Evolutionary conservation across 2,329 filamentous ascomycete genomes (phyloP), one percentile per base, ranked within the genome.

Genomic region (Fusarium subtropicale): DNA sequence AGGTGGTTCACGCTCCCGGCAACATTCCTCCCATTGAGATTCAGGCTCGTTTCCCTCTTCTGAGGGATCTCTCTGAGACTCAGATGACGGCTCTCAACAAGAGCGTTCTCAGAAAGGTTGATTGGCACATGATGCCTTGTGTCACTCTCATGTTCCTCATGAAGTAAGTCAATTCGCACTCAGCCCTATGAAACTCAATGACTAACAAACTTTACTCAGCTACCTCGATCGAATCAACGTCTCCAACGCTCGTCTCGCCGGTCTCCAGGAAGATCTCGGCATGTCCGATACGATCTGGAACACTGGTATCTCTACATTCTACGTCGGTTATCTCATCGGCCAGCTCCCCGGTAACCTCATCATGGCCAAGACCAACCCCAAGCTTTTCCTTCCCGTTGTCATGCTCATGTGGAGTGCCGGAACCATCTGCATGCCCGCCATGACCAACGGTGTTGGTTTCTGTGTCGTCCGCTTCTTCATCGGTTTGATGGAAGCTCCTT

Each of bases 161-260:
- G 61, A 64, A 64, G 61, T 64, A 64, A 42, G 61, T 45, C 10
- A 3, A 2, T 3, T 0, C 8, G 0, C 16, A 4, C 11, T n/a
- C 10, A 7, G 26, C 5, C 5, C 13, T 30, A 42, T n/a, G 6
- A 28, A 22, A 12, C 5, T 18, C 26, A 38, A 22, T 16, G 1
- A n/a, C 45, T 58, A 33, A 64, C 24, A 7, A 16, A 16, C 20
- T n/a, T 8, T 11, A 16, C 24, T 31, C 26, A 85, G 83, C 72
- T 86, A 85, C 71, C 79, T 86, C 36, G 83, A 85, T 66, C 79
- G 83, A 51, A 84, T 83, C 42, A 86, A 86, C 65, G 83, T 86
- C 22, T 84, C 82, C 53, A 81, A 81, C 60, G 79, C 80, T 10
- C 77, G 78, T 31, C 76, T 82, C 9, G 79, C 78, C 10, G 78